phyloP scores from a whole-genome alignment of 1,284 basidiomycete genomes.

The Cystobasidium sp. region DNA sequence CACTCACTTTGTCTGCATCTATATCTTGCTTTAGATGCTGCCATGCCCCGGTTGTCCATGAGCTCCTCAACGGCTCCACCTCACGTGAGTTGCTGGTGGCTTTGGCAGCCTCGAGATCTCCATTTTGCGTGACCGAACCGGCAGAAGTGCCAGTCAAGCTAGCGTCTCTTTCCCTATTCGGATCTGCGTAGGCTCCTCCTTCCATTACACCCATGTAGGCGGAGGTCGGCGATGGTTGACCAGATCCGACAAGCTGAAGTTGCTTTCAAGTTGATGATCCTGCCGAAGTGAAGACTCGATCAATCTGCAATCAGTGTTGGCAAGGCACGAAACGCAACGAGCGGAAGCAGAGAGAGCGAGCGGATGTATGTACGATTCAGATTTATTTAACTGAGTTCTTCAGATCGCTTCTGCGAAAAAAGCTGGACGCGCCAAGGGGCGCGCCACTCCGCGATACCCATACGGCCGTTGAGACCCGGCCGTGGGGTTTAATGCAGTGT shows the following conservation, averaged over 20 bases:
- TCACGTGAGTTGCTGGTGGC: slow-evolving; percentile 4
- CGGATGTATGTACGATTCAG: no score
- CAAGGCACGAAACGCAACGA: no score
- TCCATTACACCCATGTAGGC: slow-evolving; percentile 10
- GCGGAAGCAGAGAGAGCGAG: no score
- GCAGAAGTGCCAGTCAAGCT: neutral
- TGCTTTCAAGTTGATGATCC: no score
- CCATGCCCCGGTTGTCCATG: slow-evolving; percentile 10
- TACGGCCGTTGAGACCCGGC: slow-evolving; percentile 2
- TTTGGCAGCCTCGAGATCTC: slow-evolving; percentile 23
- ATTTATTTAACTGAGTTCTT: no score
- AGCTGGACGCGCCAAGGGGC: neutral
- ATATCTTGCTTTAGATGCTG: slow-evolving; percentile 30
- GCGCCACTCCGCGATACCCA: neutral
- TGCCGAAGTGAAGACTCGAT: no score
- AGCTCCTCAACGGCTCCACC: neutral
- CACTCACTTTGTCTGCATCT: slow-evolving; percentile 20
- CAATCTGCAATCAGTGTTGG: no score
- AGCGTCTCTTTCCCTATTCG: neutral
- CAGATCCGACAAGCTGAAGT: no score
- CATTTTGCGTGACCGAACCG: neutral
- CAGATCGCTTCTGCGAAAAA: neutral
- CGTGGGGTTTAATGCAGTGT: neutral
- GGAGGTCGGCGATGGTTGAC: neutral
- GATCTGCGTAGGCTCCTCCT: neutral